Evolutionary conservation across 805 yeast species (phyloP).

Genomic region (Nadsonia fulvescens): DNA sequence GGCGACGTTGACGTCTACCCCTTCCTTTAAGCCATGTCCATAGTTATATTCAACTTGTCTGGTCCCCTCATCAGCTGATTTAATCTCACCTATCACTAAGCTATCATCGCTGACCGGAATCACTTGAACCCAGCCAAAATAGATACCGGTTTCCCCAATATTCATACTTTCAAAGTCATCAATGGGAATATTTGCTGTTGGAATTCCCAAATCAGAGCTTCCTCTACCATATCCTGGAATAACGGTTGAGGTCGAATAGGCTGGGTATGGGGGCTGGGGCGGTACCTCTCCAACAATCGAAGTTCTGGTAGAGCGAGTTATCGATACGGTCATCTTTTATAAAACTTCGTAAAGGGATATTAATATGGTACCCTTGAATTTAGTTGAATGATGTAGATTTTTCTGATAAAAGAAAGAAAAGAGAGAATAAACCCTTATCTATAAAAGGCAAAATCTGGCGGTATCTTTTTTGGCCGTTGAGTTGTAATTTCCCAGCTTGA

Average conservation of each 20-base stretch:
- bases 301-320: conserved; percentile 10
- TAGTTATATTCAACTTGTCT: conserved; percentile 35
- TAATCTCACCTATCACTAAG: too few species aligned
- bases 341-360: background rate
- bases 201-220: conserved; percentile 80
- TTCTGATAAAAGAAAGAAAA: background rate
- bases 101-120: conserved; percentile 12
- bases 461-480: too few species aligned
- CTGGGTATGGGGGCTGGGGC: conserved; percentile 21
- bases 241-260: conserved; percentile 21
- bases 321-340: conserved; percentile 1
- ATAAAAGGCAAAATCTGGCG: too few species aligned
- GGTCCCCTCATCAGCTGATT: conserved; percentile 6
- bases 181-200: conserved; percentile 81
- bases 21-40: conserved; percentile 31
- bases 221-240: conserved; percentile 91
- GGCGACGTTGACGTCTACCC: conserved; percentile 25
- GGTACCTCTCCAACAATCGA: conserved; percentile 17
- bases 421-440: too few species aligned
- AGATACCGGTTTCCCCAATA: conserved; percentile 56
- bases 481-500: too few species aligned
- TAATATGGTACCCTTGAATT: background rate
- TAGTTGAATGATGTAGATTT: background rate
- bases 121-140: conserved; percentile 59
- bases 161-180: conserved; percentile 24